Percentiles rank a stretch among this genome's conserved stretches.
Evolutionary conservation across 2,329 filamentous ascomycete species (phyloP).

Genomic region (Sphaerulina musiva): DNA sequence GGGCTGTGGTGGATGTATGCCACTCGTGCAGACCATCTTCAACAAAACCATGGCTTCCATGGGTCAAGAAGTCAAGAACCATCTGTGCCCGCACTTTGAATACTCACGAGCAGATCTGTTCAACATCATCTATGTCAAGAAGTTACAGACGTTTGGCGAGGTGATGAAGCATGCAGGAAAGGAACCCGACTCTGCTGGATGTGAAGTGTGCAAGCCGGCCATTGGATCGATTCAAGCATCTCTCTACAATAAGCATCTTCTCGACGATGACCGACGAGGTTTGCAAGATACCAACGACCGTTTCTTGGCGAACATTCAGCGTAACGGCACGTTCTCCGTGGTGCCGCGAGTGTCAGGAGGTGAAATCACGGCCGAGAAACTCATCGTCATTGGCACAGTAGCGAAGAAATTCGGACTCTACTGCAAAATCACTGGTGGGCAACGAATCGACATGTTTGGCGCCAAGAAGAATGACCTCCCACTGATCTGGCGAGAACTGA

Average conservation of each 20-base stretch:
- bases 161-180: conserved; percentile 75
- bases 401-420: conserved; percentile 80
- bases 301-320: conserved; percentile 82
- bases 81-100: conserved; percentile 77
- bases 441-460: conserved; percentile 89
- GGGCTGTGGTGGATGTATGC: conserved; percentile 84
- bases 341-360: conserved; percentile 76
- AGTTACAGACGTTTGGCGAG: conserved; percentile 61
- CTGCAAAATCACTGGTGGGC: conserved; percentile 86
- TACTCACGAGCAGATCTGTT: conserved; percentile 84
- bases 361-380: conserved; percentile 80
- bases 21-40: conserved; percentile 81
- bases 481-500: conserved; percentile 71
- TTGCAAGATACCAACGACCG: conserved; percentile 88
- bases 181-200: conserved; percentile 65
- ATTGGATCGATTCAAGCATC: conserved; percentile 75
- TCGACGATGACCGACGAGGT: conserved; percentile 63
- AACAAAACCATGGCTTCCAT: conserved; percentile 79
- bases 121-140: conserved; percentile 79
- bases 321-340: conserved; percentile 85
- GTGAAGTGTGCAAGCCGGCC: conserved; percentile 79
- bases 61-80: conserved; percentile 81
- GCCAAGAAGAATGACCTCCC: conserved; percentile 80
- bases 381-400: conserved; percentile 75
- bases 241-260: conserved; percentile 75